These are phyloP conservation scores for Chaetomium olivaceum DNA, from an alignment of 2,329 filamentous ascomycete genomes.

Conservation along the genomic window DNA sequence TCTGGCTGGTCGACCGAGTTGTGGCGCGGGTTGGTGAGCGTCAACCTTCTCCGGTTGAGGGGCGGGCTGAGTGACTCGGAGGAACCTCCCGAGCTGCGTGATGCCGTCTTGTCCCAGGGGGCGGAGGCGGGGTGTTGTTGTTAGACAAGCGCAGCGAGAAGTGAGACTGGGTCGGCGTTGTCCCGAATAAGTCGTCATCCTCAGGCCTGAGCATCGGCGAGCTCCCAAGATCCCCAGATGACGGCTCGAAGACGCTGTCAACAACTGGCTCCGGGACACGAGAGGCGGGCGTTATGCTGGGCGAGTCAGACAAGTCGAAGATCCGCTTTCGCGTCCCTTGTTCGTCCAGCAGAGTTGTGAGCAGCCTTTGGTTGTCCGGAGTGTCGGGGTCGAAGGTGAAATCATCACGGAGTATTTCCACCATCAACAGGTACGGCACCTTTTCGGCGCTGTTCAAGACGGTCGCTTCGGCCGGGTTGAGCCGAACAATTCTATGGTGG, in stretches of 20 bases:
- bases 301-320: conserved; percentile 70
- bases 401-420: conserved; percentile 78
- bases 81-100: conserved; percentile 68
- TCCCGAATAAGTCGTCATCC: conserved; percentile 45
- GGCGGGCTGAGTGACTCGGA: conserved; percentile 69
- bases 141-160: conserved; percentile 59
- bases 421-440: conserved; percentile 81
- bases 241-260: conserved; percentile 84
- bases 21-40: conserved; percentile 56
- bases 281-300: conserved; percentile 49
- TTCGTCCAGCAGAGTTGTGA: conserved; percentile 58
- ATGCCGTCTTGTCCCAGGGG: conserved; percentile 62
- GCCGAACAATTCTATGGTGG: conserved; percentile 78
- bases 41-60: conserved; percentile 55
- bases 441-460: conserved; percentile 85
- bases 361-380: conserved; percentile 68
- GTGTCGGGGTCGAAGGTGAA: conserved; percentile 80
- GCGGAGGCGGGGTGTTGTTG: conserved; percentile 60
- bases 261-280: conserved; percentile 47
- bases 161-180: conserved; percentile 36
- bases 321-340: conserved; percentile 60
- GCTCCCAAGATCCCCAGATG: conserved; percentile 73
- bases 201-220: conserved; percentile 66
- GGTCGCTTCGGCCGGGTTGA: conserved; percentile 81
- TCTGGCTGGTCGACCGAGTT: conserved; percentile 69